Conservation (phyloP, 1,139 yeast genomes). For the Debaryomyces fabryi region DNA sequence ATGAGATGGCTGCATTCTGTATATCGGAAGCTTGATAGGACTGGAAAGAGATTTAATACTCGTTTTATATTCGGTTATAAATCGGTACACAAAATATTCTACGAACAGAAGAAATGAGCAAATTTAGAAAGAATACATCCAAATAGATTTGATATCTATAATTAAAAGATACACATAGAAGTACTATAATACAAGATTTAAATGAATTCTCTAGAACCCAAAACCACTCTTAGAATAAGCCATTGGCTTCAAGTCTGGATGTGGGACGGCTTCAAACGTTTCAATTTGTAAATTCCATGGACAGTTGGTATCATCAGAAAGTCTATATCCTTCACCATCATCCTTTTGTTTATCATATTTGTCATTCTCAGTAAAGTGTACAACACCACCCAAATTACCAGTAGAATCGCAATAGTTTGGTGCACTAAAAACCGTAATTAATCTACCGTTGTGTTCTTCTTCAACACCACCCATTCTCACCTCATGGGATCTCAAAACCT, state of each 20-base stretch:
- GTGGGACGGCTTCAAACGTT: slow-evolving; percentile 79
- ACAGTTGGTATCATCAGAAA: slow-evolving; percentile 43
- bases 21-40: neutral
- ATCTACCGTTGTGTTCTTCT: slow-evolving; percentile 80
- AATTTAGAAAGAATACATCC: neutral
- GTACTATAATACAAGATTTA: slow-evolving; percentile 6
- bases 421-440: slow-evolving; percentile 93
- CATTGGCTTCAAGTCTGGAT: slow-evolving; percentile 94
- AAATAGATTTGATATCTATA: neutral
- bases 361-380: slow-evolving; percentile 54
- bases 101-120: neutral
- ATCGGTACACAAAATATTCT: neutral
- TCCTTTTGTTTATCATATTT: slow-evolving; percentile 34
- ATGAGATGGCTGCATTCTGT: slow-evolving; percentile 2
- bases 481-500: slow-evolving; percentile 91
- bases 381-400: slow-evolving; percentile 88
- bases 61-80: neutral
- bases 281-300: slow-evolving; percentile 56
- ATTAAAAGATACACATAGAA: slow-evolving; percentile 1
- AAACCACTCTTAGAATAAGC: slow-evolving; percentile 78
- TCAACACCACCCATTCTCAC: slow-evolving; percentile 92
- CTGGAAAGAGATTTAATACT: neutral
- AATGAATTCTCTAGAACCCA: slow-evolving; percentile 35
- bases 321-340: slow-evolving; percentile 56
- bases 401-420: slow-evolving; percentile 96